Percentiles rank a stretch among this genome's conserved stretches.
phyloP scores from a whole-genome alignment of 2,329 filamentous ascomycete species.

The Metarhizium rileyi region DNA sequence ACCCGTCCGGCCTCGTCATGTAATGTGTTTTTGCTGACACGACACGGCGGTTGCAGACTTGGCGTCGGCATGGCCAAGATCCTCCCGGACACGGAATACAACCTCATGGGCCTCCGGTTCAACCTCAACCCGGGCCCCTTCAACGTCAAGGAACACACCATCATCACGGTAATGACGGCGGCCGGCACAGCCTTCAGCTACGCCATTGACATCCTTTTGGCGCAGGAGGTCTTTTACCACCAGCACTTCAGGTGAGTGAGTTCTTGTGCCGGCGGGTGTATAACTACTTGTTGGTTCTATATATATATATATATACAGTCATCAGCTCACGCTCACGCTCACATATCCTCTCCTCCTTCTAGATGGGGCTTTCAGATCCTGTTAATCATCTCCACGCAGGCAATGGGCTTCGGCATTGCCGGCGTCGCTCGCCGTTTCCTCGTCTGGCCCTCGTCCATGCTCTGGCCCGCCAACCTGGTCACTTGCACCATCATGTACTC shows the following conservation, averaged over 20 bases:
- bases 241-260: constrained; percentile 37
- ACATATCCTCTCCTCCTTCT: too few species aligned
- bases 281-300: too few species aligned
- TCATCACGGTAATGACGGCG: constrained; percentile 36
- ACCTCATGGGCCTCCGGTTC: constrained; percentile 20
- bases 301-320: too few species aligned
- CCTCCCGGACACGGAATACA: constrained; percentile 20
- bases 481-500: constrained; percentile 54
- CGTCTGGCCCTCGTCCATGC: constrained; percentile 39
- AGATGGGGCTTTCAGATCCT: constrained; percentile 47
- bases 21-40: too few species aligned
- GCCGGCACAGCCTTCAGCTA: constrained; percentile 24
- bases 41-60: constrained; percentile 9
- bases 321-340: too few species aligned
- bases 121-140: constrained; percentile 30
- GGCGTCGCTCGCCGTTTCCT: constrained; percentile 39
- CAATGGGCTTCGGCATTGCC: constrained; percentile 45
- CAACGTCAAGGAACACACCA: constrained; percentile 38
- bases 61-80: constrained; percentile 20
- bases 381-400: constrained; percentile 43
- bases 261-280: too few species aligned
- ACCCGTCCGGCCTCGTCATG: too few species aligned
- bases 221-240: constrained; percentile 35
- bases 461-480: constrained; percentile 48
- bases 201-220: constrained; percentile 30